These are phyloP conservation scores for Claviceps cyperi DNA, from an alignment of 2,329 filamentous ascomycete genomes.

Conservation along the genomic window DNA sequence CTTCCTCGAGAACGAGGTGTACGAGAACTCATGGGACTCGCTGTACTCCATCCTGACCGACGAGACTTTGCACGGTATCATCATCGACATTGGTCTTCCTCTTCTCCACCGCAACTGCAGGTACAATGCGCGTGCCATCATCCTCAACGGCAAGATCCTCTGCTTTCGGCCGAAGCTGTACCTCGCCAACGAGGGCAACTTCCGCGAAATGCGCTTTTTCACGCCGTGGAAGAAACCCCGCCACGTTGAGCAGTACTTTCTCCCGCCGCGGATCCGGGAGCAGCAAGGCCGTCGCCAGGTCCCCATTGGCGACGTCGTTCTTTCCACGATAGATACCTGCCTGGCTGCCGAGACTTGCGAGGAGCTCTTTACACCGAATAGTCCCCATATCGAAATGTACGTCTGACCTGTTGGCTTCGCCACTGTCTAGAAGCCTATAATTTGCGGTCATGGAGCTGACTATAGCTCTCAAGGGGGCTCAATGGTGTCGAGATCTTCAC, in stretches of 20 bases:
- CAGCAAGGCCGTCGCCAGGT: conserved; percentile 20
- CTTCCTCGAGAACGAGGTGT: conserved; percentile 35
- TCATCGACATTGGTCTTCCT: conserved; percentile 21
- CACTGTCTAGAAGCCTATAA: neutral
- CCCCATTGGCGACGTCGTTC: conserved; percentile 24
- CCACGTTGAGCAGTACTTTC: conserved; percentile 20
- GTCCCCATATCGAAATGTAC: conserved; percentile 12
- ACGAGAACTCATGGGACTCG: conserved; percentile 18
- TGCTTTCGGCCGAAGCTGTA: conserved; percentile 33
- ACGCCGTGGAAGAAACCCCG: conserved; percentile 21
- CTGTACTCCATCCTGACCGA: conserved; percentile 19
- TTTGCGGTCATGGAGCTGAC: neutral
- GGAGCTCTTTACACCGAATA: conserved; percentile 4
- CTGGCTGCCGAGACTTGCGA: conserved; percentile 15
- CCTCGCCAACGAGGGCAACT: conserved; percentile 22
- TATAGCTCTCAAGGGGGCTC: conserved; percentile 1
- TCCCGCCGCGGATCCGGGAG: conserved; percentile 16
- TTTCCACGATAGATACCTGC: conserved; percentile 24
- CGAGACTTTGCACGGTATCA: conserved; percentile 21
- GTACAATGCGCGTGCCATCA: conserved; percentile 8
- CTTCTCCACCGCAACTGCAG: conserved; percentile 26
- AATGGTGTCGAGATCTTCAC: conserved; percentile 6
- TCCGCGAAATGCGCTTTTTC: conserved; percentile 23
- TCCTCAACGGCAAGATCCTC: conserved; percentile 48
- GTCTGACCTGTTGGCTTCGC: neutral